Base-by-base conservation (phyloP, 1,139 yeast genomes). In the Debaryomyces sp. region DNA sequence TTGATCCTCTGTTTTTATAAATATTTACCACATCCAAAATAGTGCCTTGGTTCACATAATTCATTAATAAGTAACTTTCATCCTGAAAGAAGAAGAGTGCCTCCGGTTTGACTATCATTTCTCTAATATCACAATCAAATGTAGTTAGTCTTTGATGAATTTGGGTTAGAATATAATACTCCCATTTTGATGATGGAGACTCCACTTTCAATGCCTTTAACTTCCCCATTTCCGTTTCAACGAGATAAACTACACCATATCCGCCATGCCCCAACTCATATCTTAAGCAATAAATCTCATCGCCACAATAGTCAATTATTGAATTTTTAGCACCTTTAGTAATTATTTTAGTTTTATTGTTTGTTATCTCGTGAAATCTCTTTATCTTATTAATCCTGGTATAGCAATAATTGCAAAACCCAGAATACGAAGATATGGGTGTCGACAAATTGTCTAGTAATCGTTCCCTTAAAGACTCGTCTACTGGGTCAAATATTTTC, bases 211-310 rank as follows among this genome's bases (percentile, higher is more conserved):
- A 68, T 0, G 97, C 96, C 46, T 76, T 77, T 32, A 81, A 61
- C 4, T 68, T 61, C 0, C 90, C 91, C 15, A 73, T 66, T 47
- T 81, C 82, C 9, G 84, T 77, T 63, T 88, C 95, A 0, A 89
- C 86, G 23, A 90, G 70, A 61, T 84, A 90, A 0, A 90, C 96
- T 1, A 82, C 77, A 0, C 95, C 96, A 67, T 76, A 86, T 0
- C 95, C 96, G 7, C 96, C 96, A 58, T 78, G 79, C 0, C 97
- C 96, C 10, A 92, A 68, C 53, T 84, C 81, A 45, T 77, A 75
- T 35, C 83, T 74, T 49, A 89, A 70, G 52, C 85, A 80, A 59
- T 74, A 82, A 5, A 80, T 70, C 47, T 79, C 83, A 43, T 75
- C 75, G 1, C 82, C 83, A 50, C 75, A 72, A 44, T 67, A 75